These are phyloP conservation scores for Nosema muscidifuracis DNA, from an alignment of 371 early-diverging fungal genomes.

Conservation along the genomic window DNA sequence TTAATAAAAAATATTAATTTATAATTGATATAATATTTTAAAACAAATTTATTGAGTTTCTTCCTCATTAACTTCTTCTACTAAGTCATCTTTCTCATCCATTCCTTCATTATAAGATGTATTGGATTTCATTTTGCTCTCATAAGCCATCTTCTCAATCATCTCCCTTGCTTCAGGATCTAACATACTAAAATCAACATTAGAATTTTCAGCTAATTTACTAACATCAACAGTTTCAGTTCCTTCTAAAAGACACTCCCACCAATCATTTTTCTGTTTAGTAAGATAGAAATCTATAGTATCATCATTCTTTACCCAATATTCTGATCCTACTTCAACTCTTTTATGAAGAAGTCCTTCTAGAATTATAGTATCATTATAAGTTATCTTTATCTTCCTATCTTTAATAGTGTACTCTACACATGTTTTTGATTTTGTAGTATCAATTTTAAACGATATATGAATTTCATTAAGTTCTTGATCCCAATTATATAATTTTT, in stretches of 20 bases:
- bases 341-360: constrained; percentile 17
- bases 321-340: constrained; percentile 7
- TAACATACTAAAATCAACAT: constrained; percentile 24
- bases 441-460: constrained; percentile 2
- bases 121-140: no score
- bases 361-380: constrained; percentile 1
- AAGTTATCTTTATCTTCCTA: constrained; percentile 8
- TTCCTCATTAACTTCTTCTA: no score
- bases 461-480: constrained; percentile 27
- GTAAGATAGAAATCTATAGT: constrained; percentile 17
- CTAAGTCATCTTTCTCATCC: no score
- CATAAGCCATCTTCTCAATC: constrained; percentile 27
- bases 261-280: constrained; percentile 27
- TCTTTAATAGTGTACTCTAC: constrained; percentile 4
- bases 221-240: constrained; percentile 14
- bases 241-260: constrained; percentile 31
- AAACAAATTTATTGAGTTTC: no score
- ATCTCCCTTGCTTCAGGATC: constrained; percentile 15
- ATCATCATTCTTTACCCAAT: constrained; percentile 18
- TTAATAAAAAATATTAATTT: no score
- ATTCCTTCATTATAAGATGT: no score
- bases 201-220: constrained; percentile 15
- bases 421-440: background rate
- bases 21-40: no score
- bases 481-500: constrained; percentile 28